These are phyloP conservation scores for Trametes coccinea DNA, from an alignment of 768 basidiomycete genomes.

Conservation along the genomic window DNA sequence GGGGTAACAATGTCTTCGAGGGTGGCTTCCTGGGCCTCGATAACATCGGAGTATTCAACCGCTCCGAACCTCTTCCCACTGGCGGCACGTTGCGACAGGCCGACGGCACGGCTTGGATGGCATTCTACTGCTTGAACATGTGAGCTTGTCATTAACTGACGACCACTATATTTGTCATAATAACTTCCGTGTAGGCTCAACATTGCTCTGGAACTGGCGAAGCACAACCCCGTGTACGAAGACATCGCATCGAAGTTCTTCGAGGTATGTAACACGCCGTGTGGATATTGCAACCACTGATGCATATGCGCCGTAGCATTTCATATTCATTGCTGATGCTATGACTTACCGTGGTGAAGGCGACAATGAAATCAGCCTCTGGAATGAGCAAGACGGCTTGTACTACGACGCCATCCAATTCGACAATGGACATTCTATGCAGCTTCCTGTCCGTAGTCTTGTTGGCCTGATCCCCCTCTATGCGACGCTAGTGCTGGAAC, in stretches of 20 bases:
- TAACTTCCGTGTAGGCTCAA: slow-evolving; percentile 62
- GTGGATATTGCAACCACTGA: slow-evolving; percentile 11
- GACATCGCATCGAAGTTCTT: slow-evolving; percentile 99
- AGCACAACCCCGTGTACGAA: slow-evolving; percentile 96
- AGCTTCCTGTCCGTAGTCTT: slow-evolving; percentile 89
- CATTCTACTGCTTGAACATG: slow-evolving; percentile 98
- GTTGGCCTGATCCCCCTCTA: slow-evolving; percentile 98
- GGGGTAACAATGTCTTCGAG: slow-evolving; percentile 95
- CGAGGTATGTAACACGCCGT: slow-evolving; percentile 49
- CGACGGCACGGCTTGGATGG: slow-evolving; percentile 99
- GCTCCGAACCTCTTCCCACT: slow-evolving; percentile 94
- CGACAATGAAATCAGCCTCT: slow-evolving; percentile 79
- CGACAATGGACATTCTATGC: slow-evolving; percentile 77
- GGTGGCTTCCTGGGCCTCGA: slow-evolving; percentile 98
- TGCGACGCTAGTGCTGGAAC: slow-evolving; percentile 92
- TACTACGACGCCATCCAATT: slow-evolving; percentile 98
- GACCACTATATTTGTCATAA: neutral
- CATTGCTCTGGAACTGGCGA: slow-evolving; percentile 96
- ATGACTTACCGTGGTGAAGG: slow-evolving; percentile 85
- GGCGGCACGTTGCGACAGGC: slow-evolving; percentile 94
- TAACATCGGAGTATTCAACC: slow-evolving; percentile 98
- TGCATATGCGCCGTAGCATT: slow-evolving; percentile 57
- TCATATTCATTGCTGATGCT: slow-evolving; percentile 97
- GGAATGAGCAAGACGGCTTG: slow-evolving; percentile 97
- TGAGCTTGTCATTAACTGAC: slow-evolving; percentile 35